Percentiles rank a stretch among this genome's conserved stretches.
These are phyloP conservation scores for Gleditsia sinensis DNA, from an alignment of 306 rosid genomes.

Conservation along the genomic window DNA sequence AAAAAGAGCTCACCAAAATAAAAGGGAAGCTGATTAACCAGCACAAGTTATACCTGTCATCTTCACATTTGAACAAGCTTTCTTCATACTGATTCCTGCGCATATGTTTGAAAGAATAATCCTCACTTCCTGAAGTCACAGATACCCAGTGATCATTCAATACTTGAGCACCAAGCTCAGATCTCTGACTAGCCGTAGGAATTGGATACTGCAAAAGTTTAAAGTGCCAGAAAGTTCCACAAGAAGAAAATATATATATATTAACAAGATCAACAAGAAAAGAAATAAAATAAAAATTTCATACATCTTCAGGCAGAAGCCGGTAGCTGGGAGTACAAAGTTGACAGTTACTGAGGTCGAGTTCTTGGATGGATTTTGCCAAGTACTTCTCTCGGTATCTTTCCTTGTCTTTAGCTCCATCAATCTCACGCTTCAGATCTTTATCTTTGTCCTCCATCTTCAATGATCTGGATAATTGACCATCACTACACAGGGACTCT, in stretches of 20 bases:
- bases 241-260: background rate
- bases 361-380: conserved; percentile 94
- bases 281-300: conserved; percentile 13
- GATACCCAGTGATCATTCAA: conserved; percentile 99
- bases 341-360: conserved; percentile 85
- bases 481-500: conserved; percentile 75
- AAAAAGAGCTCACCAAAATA: background rate
- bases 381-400: conserved; percentile 78
- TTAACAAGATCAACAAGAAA: conserved; percentile 28
- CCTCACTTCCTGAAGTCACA: conserved; percentile 99
- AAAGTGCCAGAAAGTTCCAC: conserved; percentile 34
- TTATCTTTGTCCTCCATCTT: conserved; percentile 84
- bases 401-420: conserved; percentile 85
- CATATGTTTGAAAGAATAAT: conserved; percentile 98
- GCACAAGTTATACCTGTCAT: conserved; percentile 77
- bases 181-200: conserved; percentile 86
- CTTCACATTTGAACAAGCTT: conserved; percentile 95
- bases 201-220: conserved; percentile 83
- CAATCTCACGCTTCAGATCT: conserved; percentile 73
- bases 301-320: conserved; percentile 87
- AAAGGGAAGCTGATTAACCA: background rate
- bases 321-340: conserved; percentile 95
- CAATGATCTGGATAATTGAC: conserved; percentile 59
- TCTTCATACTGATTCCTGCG: conserved; percentile 97
- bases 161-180: conserved; percentile 86